These are phyloP conservation scores for Yamadazyma kitorensis DNA, from an alignment of 805 yeast genomes.

Conservation along the genomic window DNA sequence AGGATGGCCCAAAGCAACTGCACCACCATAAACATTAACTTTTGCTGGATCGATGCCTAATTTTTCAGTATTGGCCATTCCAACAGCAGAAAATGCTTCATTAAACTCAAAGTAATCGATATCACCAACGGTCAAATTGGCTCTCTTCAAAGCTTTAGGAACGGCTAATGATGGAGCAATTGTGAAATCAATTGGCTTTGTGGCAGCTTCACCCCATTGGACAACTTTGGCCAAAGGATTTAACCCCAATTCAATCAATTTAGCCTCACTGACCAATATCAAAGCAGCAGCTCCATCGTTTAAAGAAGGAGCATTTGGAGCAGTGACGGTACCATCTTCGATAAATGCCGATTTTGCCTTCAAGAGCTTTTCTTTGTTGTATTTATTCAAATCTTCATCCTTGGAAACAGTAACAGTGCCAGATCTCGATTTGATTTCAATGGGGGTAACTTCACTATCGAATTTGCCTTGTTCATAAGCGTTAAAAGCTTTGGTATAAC, in stretches of 20 bases:
- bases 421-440: constrained; percentile 81
- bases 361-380: constrained; percentile 72
- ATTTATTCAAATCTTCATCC: constrained; percentile 75
- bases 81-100: constrained; percentile 96
- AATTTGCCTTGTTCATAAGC: constrained; percentile 83
- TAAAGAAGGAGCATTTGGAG: constrained; percentile 91
- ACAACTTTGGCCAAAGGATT: constrained; percentile 83
- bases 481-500: constrained; percentile 79
- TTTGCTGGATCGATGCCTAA: constrained; percentile 59
- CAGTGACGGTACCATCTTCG: constrained; percentile 93
- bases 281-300: constrained; percentile 98
- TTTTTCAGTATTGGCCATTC: constrained; percentile 78
- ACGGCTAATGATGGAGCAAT: constrained; percentile 92
- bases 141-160: constrained; percentile 90
- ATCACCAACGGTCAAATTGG: constrained; percentile 58
- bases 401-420: constrained; percentile 63
- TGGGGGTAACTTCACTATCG: constrained; percentile 72
- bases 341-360: constrained; percentile 92
- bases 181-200: constrained; percentile 89
- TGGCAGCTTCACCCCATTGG: constrained; percentile 98
- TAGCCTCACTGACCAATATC: constrained; percentile 75
- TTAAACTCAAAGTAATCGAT: constrained; percentile 91
- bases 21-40: constrained; percentile 89
- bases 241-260: constrained; percentile 77
- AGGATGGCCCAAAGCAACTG: constrained; percentile 92